Evolutionary conservation across 1,284 basidiomycete genomes (phyloP), one percentile per base, ranked within the genome.

Genomic region (Naganishia cerealis): DNA sequence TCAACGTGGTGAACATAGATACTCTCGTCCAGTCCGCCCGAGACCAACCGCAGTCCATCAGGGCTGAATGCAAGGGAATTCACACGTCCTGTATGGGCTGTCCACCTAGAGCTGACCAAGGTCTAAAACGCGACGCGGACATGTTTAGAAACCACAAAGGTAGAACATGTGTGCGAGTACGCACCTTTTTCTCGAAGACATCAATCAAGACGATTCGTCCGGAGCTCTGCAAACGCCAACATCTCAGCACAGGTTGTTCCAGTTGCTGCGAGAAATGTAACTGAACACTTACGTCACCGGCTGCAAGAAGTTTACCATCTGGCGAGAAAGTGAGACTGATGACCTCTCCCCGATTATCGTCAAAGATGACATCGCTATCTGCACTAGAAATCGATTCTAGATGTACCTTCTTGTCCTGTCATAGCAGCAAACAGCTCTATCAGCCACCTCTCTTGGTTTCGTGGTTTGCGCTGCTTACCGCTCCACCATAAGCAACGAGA

Each of bases 11-110:
- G 98, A 48, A 98, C 82, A 77, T 93, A 96, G 9, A 96, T 87
- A 75, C 92, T 87, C 36, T 94, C 95, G 78, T 99, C 95, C 43
- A 95, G 84, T 10, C 92, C 92, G 16, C 89, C 92, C 9, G 92
- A 93, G 2, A 88, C 92, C 69, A 91, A 87, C 73, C 93, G 86
- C 73, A 84, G 83, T 3, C 87, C 87, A 74, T 91, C 87, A 1
- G 86, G 77, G 2, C 89, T 89, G 87, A 90, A 98, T 0, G 86
- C 82, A 16, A 98, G 84, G 18, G 90, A 86, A 73, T 89, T 86
- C 69, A 98, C 86, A 24, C 92, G 87, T 0, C 87, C 91, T 3
- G 88, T 86, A 81, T 99, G 95, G 83, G 90, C 89, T 4, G 91
- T 87, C 95, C 95, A 98, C 65, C 87, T 87, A 5, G 85, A 83